These are phyloP conservation scores for Ceratocystiopsis brevicomis DNA, from an alignment of 2,329 filamentous ascomycete genomes.

Conservation along the genomic window DNA sequence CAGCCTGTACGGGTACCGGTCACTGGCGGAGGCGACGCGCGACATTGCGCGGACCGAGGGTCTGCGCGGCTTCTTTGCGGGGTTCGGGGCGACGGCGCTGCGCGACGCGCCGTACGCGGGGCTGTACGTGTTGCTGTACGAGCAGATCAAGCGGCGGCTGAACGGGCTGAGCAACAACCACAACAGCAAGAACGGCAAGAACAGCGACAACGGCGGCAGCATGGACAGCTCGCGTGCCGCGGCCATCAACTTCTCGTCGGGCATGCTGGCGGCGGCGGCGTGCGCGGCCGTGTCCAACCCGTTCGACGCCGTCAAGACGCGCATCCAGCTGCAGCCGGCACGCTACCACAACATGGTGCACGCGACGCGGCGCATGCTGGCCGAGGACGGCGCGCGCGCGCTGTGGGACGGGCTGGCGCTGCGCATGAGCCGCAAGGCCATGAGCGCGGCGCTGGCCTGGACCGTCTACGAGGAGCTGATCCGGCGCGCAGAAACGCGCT, in stretches of 20 bases:
- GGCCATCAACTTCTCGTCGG: constrained; percentile 71
- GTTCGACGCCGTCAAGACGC: constrained; percentile 90
- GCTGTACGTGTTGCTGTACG: constrained; percentile 86
- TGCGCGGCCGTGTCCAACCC: constrained; percentile 88
- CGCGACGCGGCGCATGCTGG: constrained; percentile 58
- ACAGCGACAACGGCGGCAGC: not conserved
- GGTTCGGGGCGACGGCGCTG: constrained; percentile 83
- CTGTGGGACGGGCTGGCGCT: constrained; percentile 74
- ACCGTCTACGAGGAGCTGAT: constrained; percentile 92
- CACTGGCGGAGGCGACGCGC: constrained; percentile 48
- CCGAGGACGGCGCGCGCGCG: constrained; percentile 60
- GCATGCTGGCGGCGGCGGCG: constrained; percentile 57
- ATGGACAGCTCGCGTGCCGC: constrained; percentile 30
- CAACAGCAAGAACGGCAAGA: too few relatives aligned
- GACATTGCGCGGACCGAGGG: constrained; percentile 63
- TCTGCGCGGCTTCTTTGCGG: constrained; percentile 70
- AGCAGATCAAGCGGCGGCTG: constrained; percentile 55
- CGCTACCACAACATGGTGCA: constrained; percentile 69
- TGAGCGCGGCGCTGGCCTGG: constrained; percentile 93
- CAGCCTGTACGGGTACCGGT: constrained; percentile 65
- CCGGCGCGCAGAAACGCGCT: constrained; percentile 37
- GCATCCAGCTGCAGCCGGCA: constrained; percentile 74
- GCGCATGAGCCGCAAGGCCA: constrained; percentile 74
- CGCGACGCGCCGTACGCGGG: constrained; percentile 94
- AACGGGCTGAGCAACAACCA: constrained; percentile 13